Base-by-base conservation (phyloP, 495 filamentous ascomycete species). In the Penicillium ochrochloron region DNA sequence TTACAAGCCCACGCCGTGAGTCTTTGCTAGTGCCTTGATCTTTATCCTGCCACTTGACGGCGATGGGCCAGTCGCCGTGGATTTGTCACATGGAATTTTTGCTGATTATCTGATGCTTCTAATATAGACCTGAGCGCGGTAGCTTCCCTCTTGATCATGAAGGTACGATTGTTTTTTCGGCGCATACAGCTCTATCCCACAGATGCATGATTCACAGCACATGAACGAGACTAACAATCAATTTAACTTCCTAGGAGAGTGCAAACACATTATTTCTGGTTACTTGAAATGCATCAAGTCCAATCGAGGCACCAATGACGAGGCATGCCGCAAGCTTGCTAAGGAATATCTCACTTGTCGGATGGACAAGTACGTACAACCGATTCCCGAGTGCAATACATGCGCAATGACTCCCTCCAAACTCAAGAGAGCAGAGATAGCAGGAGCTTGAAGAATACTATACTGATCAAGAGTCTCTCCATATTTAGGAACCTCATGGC, bases 71-170 rank as follows among this genome's bases (percentile, higher is more conserved):
- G 7, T 53, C 42, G n/a, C 19, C 5, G 39, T 31, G 23, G 11
- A 31, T 37, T 10, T 34, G 14, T 19, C 14, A 19, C 12, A 25
- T 1, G 9, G 8, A 3, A 39, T 3, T 31, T 15, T 60, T 33
- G 37, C 57, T 62, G 42, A 63, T 39, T 5, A 8, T 25, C 0
- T 53, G 53, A 17, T 3, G 25, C 42, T 31, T 34, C 3, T 6
- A 29, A 34, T 50, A 63, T 66, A 96, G 93, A 54, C 95, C 95
- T 0, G 92, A 99, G 75, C 90, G 95, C 59, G 95, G 95, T 50
- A 96, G 92, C 75, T 99, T 99, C 71, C 95, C 95, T 25, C 88
- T 99, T 50, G 95, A 99, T 73, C 94, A 97, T 67, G 93, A 96
- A 70, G 94, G 93, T 94, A 80, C 42, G 65, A 34, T 27, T 19